These are phyloP conservation scores for Kuraishia hungarica DNA, from an alignment of 805 yeast genomes.

Conservation along the genomic window DNA sequence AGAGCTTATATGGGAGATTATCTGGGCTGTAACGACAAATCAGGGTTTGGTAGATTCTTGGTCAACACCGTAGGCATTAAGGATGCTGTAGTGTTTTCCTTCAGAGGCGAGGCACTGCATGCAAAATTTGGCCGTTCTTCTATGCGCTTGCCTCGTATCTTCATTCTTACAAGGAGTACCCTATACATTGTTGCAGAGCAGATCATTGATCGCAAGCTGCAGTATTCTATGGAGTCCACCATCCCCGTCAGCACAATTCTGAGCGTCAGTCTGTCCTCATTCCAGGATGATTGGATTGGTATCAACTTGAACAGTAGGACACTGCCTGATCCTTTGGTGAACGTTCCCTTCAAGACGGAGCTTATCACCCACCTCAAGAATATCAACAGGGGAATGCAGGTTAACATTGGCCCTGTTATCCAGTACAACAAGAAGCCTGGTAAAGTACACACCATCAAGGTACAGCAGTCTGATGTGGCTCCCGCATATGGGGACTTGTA, in stretches of 20 bases:
- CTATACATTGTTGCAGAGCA: slow-evolving; percentile 70
- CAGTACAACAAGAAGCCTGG: slow-evolving; percentile 90
- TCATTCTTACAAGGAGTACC: slow-evolving; percentile 54
- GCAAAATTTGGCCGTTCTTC: slow-evolving; percentile 93
- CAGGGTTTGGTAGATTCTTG: slow-evolving; percentile 69
- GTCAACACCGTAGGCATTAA: slow-evolving; percentile 59
- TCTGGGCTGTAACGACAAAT: slow-evolving; percentile 66
- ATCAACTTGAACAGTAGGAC: slow-evolving; percentile 43
- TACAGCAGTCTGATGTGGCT: slow-evolving; percentile 51
- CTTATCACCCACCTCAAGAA: slow-evolving; percentile 65
- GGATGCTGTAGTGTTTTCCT: slow-evolving; percentile 69
- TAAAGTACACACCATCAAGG: slow-evolving; percentile 62
- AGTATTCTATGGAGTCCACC: slow-evolving; percentile 53
- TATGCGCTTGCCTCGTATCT: slow-evolving; percentile 61
- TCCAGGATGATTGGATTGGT: slow-evolving; percentile 93
- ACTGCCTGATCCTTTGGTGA: slow-evolving; percentile 73
- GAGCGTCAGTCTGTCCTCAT: slow-evolving; percentile 58
- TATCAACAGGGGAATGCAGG: slow-evolving; percentile 45
- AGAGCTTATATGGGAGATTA: slow-evolving; percentile 95
- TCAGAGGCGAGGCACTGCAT: slow-evolving; percentile 70
- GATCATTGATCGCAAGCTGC: slow-evolving; percentile 45
- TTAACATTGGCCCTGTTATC: slow-evolving; percentile 64
- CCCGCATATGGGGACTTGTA: slow-evolving; percentile 66
- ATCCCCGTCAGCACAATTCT: slow-evolving; percentile 53
- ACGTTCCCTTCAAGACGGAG: slow-evolving; percentile 84